Base-by-base conservation (phyloP, 805 yeast species). In the Ascoidea rubescens region DNA sequence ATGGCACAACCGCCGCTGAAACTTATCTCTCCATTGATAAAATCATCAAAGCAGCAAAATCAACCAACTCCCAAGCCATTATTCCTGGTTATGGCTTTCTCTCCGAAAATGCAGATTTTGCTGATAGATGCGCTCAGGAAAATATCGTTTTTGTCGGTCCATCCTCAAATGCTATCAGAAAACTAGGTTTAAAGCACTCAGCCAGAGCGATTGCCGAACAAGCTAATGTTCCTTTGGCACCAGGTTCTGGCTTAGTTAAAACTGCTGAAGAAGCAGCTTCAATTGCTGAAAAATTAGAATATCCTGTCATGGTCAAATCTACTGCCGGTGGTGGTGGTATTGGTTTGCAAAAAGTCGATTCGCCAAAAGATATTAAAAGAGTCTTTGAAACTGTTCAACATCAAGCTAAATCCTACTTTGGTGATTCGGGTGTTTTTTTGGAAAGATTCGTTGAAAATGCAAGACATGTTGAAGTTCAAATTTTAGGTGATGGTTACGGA, bases 271-370 rank as follows among this genome's bases (percentile, higher is more conserved):
- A 86, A 60, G 98, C 98, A 4, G 71, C 73, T 53, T 74, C 70
- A 55, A 77, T 83, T 56, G 98, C 96, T 14, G 64, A 59, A 48
- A 63, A 63, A 45, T 54, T 57, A 12, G 76, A 73, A 17, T 93
- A 87, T 61, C 98, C 98, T 32, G 79, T 91, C 42, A 91, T 91
- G 98, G 87, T 93, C 50, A 91, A 91, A 68, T 85, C 96, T 31
- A 93, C 99, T 55, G 98, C 98, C 31, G 99, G 99, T 65, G 99
- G 99, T 63, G 99, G 99, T 68, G 99, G 99, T 69, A 91, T 91
- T 62, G 99, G 99, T 57, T 72, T 91, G 59, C 97, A 91, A 67
- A 86, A 89, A 64, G 97, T 90, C 54, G 96, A 90, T 62, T 75
- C 80, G 43, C 86, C 78, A 58, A 80, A 66, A 17, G 97, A 93